These are phyloP conservation scores for Sisymbrium irio DNA, from an alignment of 345 rosid species.

Conservation along the genomic window DNA sequence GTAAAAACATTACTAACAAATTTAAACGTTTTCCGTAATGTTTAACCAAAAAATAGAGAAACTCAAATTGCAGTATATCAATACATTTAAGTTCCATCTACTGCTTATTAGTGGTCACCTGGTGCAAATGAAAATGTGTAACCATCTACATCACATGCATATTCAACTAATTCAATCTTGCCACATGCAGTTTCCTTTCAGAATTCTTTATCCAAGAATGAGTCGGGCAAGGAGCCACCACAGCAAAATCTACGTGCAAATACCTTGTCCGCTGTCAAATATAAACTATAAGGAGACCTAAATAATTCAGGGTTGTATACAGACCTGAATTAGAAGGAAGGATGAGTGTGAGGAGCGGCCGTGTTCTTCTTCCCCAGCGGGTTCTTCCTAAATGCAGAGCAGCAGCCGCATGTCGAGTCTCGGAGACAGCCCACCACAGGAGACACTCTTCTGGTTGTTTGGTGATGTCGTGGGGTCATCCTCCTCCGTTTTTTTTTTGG, in stretches of 20 bases:
- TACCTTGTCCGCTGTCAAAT: constrained; percentile 76
- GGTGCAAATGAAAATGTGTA: constrained; percentile 95
- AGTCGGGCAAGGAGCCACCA: constrained; percentile 81
- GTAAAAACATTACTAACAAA: constrained; percentile 13
- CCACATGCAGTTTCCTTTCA: constrained; percentile 97
- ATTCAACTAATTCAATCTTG: constrained; percentile 95
- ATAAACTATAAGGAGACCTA: neutral
- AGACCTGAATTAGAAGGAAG: no score
- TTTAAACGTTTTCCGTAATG: neutral
- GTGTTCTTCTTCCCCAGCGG: no score
- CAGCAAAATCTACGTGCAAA: constrained; percentile 93
- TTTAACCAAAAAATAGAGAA: neutral
- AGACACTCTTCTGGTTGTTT: no score
- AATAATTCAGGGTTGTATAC: constrained; percentile 22
- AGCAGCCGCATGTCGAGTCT: no score
- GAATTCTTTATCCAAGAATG: constrained; percentile 97
- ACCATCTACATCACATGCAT: constrained; percentile 99
- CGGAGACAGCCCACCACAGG: no score
- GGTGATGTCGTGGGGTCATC: no score
- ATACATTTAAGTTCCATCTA: constrained; percentile 98
- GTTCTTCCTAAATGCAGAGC: no score
- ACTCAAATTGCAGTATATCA: constrained; percentile 27
- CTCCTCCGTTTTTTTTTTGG: no score
- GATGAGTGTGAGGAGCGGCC: no score
- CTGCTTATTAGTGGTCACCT: constrained; percentile 89